Conservation (phyloP, 345 rosid species). For the Luvunga scandens region DNA sequence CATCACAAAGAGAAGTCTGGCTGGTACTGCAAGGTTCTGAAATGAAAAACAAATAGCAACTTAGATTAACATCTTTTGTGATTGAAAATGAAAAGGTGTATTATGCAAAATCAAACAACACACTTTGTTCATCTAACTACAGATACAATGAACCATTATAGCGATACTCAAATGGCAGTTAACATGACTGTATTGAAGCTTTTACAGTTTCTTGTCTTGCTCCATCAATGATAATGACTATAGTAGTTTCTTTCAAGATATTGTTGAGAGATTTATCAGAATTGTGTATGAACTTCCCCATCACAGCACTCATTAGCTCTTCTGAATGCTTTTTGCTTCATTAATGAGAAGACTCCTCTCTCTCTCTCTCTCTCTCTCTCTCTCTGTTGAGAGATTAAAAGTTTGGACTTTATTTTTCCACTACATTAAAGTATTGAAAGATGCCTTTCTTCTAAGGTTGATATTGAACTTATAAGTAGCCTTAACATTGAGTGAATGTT, state of each 20-base stretch:
- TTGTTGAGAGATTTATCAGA: not conserved
- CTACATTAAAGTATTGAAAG: not conserved
- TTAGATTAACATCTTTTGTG: constrained; percentile 12
- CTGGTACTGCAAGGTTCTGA: constrained; percentile 32
- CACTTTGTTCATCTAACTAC: not conserved
- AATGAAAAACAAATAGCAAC: not conserved
- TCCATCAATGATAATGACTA: not conserved
- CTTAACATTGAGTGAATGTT: not conserved
- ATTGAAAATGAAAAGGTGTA: not conserved
- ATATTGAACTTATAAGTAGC: not conserved
- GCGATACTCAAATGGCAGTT: not conserved
- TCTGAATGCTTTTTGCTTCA: not conserved
- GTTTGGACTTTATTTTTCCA: not conserved
- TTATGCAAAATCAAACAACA: not conserved
- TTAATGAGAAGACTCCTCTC: not conserved
- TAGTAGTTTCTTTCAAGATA: not conserved
- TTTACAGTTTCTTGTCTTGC: not conserved
- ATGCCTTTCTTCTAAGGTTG: not conserved
- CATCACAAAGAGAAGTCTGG: constrained; percentile 27
- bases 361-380: too few species aligned
- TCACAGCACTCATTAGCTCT: not conserved
- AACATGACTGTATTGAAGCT: not conserved
- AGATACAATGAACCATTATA: not conserved
- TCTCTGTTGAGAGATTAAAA: not conserved
- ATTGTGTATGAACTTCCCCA: not conserved